Evolutionary conservation across 805 yeast genomes (phyloP).

Genomic region (Candida michaelii): DNA sequence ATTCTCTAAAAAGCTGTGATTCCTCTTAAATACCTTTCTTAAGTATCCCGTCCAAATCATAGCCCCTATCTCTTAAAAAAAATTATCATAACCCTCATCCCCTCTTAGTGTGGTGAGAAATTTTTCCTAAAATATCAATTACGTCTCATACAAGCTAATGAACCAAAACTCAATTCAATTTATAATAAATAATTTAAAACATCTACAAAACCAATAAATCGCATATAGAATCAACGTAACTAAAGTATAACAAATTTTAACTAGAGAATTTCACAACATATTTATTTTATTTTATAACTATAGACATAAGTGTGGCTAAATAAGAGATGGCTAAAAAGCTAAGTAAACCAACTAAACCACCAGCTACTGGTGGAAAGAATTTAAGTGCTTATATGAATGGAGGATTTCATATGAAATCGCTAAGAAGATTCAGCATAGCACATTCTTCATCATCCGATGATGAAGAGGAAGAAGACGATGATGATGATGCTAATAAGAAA

Average conservation of each 20-base stretch:
- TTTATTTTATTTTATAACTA: not conserved
- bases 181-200: not conserved
- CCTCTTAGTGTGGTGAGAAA: slow-evolving; percentile 1
- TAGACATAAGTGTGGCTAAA: slow-evolving; percentile 1
- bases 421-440: slow-evolving; percentile 34
- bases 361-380: slow-evolving; percentile 32
- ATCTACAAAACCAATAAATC: not conserved
- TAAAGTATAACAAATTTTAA: too few species aligned
- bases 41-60: not conserved
- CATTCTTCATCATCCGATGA: slow-evolving; percentile 28
- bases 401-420: slow-evolving; percentile 11
- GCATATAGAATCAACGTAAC: not conserved
- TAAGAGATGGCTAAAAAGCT: slow-evolving; percentile 3
- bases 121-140: slow-evolving; percentile 4
- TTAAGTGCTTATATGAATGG: slow-evolving; percentile 24
- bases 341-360: not conserved
- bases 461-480: slow-evolving; percentile 9
- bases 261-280: not conserved
- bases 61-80: not conserved
- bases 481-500: not conserved
- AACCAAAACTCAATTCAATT: not conserved
- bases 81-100: not conserved
- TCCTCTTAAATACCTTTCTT: too few species aligned
- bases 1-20: not conserved
- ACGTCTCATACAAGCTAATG: slow-evolving; percentile 3